Percentiles rank a stretch among this genome's conserved stretches.
Conservation (phyloP, 352 stramenopile genomes). For the Globisporangium iwayamae region DNA sequence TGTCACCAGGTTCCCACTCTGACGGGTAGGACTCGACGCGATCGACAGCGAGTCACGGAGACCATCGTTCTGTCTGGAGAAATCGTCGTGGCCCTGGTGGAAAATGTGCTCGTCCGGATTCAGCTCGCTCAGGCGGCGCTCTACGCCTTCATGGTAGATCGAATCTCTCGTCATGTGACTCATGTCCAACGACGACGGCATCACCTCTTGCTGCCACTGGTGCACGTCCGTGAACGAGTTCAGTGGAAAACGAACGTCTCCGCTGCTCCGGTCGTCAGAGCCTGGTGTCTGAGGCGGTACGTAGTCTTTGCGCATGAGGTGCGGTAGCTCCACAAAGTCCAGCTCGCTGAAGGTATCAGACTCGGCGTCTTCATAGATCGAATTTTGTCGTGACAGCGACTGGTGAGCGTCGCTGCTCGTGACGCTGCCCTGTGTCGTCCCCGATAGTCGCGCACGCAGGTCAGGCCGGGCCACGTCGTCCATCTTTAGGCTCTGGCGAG, state of each 20-base stretch:
- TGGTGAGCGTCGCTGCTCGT: conserved; percentile 21
- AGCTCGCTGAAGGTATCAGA: conserved; percentile 78
- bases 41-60: conserved; percentile 2
- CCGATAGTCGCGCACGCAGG: conserved; percentile 3
- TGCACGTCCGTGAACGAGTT: conserved; percentile 43
- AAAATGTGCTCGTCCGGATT: conserved; percentile 16
- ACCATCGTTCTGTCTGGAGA: not conserved
- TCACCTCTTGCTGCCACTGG: conserved; percentile 22
- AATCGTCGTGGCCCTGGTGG: conserved; percentile 7
- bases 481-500: conserved; percentile 9
- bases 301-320: conserved; percentile 68
- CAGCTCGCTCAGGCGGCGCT: conserved; percentile 12
- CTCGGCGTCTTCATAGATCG: conserved; percentile 47
- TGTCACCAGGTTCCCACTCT: conserved; percentile 4
- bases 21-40: conserved; percentile 4
- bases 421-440: conserved; percentile 27
- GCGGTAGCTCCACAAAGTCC: conserved; percentile 63
- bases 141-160: conserved; percentile 16
- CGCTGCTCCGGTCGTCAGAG: conserved; percentile 24
- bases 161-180: conserved; percentile 22
- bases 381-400: conserved; percentile 34
- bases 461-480: not conserved
- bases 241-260: conserved; percentile 16
- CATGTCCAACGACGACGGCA: conserved; percentile 2
- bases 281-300: conserved; percentile 10